Evolutionary conservation across 2,329 filamentous ascomycete species (phyloP), one percentile per base, ranked within the genome.

Genomic region (Phaeosphaeria sp.): DNA sequence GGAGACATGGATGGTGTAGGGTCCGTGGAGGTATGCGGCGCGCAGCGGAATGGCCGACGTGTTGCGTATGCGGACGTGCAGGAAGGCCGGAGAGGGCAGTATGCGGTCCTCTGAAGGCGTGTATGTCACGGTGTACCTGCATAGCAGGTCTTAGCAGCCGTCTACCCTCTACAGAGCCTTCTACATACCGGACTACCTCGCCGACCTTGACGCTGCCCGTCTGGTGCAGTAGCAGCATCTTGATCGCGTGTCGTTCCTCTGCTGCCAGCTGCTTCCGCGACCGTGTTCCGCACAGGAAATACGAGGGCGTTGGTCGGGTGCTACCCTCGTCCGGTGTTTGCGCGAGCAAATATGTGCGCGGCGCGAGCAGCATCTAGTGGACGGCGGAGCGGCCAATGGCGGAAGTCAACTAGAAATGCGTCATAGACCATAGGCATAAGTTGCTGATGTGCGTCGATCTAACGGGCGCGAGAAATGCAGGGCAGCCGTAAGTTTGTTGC

Each of bases 1-100:
- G 51, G 93, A 89, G 49, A 93, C 90, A 70, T 92, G 93, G 39
- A 98, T 85, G 0, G 89, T 96, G 75, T 99, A 99, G 1, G 95
- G 95, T 0, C 95, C 95, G 79, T 97, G 95, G 53, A 99, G 89
- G 76, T 97, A 99, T 55, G 95, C 95, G 53, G 95, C 95, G 72
- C 95, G 91, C 40, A 98, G 83, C 17, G 95, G 91, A 63, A 97
- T 91, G 56, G 92, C 90, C 40, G 91, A 95, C 9, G 91, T 93
- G 78, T 99, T 99, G 76, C 91, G 94, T 75, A 99, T 89, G 68
- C 91, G 92, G 46, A 99, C 86, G 78, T 92, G 87, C 39, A 99
- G 87, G 68, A 88, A 84, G 64, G 90, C 82, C 25, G 94, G 94
- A 4, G 92, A 90, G 3, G 95, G 95, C 2, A 97, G 85, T 73